Percentiles rank a stretch among this genome's conserved stretches.
Conservation (phyloP, 2,329 filamentous ascomycete genomes). For the Cladosporium oxysporum region DNA sequence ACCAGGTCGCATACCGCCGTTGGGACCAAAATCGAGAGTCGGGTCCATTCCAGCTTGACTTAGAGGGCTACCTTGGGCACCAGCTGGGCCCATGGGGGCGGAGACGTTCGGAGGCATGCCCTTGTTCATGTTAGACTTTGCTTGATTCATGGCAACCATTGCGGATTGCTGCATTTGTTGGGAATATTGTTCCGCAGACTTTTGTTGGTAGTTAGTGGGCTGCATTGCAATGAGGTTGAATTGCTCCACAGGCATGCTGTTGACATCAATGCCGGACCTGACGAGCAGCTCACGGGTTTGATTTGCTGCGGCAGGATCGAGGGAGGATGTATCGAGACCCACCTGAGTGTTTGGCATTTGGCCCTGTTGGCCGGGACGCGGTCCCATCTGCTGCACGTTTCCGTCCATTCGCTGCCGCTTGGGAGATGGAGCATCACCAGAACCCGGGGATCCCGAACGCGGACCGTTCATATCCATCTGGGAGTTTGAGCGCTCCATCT, state of each 20-base stretch:
- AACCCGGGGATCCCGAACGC: conserved; percentile 76
- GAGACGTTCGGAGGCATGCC: conserved; percentile 57
- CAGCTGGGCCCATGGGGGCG: conserved; percentile 55
- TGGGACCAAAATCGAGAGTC: conserved; percentile 52
- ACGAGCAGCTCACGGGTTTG: conserved; percentile 46
- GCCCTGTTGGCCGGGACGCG: conserved; percentile 34
- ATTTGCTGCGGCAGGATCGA: conserved; percentile 27
- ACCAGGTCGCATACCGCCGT: conserved; percentile 32
- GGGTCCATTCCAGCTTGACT: conserved; percentile 62
- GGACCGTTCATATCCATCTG: conserved; percentile 82
- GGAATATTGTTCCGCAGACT: conserved; percentile 85
- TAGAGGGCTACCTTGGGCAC: conserved; percentile 37
- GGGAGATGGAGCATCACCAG: conserved; percentile 84
- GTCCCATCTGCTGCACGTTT: conserved; percentile 71
- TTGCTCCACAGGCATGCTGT: conserved; percentile 72
- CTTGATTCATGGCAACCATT: conserved; percentile 64
- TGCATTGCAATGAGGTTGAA: conserved; percentile 64
- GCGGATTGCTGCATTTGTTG: conserved; percentile 82
- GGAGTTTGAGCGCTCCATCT: conserved; percentile 86
- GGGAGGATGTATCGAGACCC: conserved; percentile 33
- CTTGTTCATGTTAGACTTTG: conserved; percentile 67
- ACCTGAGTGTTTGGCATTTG: conserved; percentile 37
- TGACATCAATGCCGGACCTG: conserved; percentile 73
- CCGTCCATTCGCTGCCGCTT: conserved; percentile 85
- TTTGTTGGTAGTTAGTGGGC: conserved; percentile 66